Conservation (phyloP, 116 monocot species). For the Posidonia oceanica region DNA sequence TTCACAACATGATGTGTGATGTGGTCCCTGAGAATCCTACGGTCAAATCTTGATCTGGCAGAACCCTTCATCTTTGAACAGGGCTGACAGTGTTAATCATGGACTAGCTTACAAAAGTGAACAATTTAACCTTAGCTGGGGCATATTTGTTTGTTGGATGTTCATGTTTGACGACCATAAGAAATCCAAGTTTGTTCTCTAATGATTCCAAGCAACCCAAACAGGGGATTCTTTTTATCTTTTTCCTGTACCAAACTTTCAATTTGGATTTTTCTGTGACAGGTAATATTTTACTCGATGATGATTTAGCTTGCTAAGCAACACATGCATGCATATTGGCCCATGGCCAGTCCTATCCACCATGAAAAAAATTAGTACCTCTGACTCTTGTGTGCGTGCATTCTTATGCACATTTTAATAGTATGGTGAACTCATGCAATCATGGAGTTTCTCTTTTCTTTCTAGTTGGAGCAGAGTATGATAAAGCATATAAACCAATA, state of each 20-base stretch:
- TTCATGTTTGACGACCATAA: neutral
- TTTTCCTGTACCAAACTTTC: neutral
- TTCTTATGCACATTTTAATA: too few relatives aligned
- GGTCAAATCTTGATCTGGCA: constrained; percentile 8
- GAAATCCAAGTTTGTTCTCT: neutral
- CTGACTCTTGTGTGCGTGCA: too few relatives aligned
- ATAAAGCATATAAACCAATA: too few relatives aligned
- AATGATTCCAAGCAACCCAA: neutral
- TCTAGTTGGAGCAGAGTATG: neutral
- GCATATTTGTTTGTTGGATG: neutral
- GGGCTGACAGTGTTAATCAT: constrained; percentile 2
- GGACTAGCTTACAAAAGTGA: neutral
- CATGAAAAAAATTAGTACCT: neutral
- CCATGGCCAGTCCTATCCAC: neutral
- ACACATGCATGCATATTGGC: neutral
- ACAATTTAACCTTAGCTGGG: neutral
- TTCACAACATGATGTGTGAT: neutral
- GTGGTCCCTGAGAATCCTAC: constrained; percentile 10
- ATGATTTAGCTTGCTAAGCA: neutral
- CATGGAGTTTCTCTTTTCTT: too few relatives aligned
- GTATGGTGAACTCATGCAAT: too few relatives aligned
- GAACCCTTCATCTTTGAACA: too few relatives aligned
- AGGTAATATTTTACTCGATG: neutral
- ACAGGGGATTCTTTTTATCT: constrained; percentile 1
- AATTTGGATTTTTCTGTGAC: neutral